A percentile compares a stretch with the other conserved stretches of the same genome.
Evolutionary conservation across 2,329 filamentous ascomycete genomes (phyloP).

Genomic region (Ciborinia camelliae): DNA sequence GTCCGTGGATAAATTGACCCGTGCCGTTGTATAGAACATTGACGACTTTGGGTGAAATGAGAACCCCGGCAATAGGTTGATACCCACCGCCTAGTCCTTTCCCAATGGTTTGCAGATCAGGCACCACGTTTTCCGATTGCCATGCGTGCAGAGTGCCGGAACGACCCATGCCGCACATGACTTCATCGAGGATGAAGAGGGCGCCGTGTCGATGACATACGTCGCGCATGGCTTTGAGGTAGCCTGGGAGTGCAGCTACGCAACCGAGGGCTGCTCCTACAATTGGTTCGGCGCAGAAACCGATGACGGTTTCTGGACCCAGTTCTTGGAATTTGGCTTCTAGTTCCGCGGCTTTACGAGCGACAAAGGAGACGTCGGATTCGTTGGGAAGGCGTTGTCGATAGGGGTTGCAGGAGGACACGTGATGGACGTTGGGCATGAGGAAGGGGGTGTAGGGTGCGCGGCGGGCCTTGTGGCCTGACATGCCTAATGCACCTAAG

Average conservation of each 20-base stretch:
- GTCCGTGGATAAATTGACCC: conserved; percentile 36
- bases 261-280: conserved; percentile 69
- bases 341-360: conserved; percentile 57
- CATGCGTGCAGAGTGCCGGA: conserved; percentile 53
- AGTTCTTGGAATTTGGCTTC: conserved; percentile 58
- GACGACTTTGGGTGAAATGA: conserved; percentile 52
- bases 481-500: conserved; percentile 56
- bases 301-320: conserved; percentile 60
- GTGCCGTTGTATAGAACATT: conserved; percentile 38
- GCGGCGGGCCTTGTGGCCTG: conserved; percentile 58
- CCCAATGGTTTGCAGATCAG: conserved; percentile 64
- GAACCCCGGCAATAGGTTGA: conserved; percentile 56
- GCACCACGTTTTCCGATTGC: conserved; percentile 51
- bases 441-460: conserved; percentile 57
- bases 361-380: conserved; percentile 53
- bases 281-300: conserved; percentile 62
- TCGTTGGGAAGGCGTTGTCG: conserved; percentile 51
- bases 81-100: conserved; percentile 66
- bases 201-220: conserved; percentile 70
- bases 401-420: conserved; percentile 64
- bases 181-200: conserved; percentile 74
- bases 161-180: conserved; percentile 59
- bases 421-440: conserved; percentile 50
- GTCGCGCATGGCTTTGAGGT: conserved; percentile 63
- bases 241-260: conserved; percentile 62